phyloP scores from a whole-genome alignment of 306 rosid species.

The Ochetophila trinervis region DNA sequence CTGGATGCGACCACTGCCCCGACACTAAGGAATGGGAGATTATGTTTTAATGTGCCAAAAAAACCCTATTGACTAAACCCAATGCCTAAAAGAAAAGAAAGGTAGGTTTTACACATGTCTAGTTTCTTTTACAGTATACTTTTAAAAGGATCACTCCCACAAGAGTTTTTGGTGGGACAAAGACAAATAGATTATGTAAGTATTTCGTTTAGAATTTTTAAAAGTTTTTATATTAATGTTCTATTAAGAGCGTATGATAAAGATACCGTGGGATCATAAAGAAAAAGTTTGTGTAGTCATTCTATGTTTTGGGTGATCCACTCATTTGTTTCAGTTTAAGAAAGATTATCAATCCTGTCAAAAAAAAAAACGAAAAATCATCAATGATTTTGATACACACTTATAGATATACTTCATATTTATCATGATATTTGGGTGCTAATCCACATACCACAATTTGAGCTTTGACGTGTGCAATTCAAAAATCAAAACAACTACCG shows the following conservation, averaged over 20 bases:
- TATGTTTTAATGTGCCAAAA: slow-evolving; percentile 35
- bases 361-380: not conserved
- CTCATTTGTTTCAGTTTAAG: not conserved
- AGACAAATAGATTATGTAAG: slow-evolving; percentile 31
- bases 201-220: slow-evolving; percentile 5
- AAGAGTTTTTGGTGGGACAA: slow-evolving; percentile 45
- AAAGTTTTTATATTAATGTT: slow-evolving; percentile 3
- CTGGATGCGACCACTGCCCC: slow-evolving; percentile 24
- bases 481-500: too few species aligned
- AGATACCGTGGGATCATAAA: slow-evolving; percentile 1
- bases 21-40: slow-evolving; percentile 34
- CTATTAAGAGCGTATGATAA: slow-evolving; percentile 9
- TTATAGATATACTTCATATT: too few species aligned
- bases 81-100: slow-evolving; percentile 30
- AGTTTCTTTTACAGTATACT: slow-evolving; percentile 29
- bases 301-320: slow-evolving; percentile 12
- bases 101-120: slow-evolving; percentile 29
- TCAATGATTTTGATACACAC: too few species aligned
- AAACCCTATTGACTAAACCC: slow-evolving; percentile 33
- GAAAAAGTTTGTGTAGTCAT: slow-evolving; percentile 8
- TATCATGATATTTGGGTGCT: too few species aligned
- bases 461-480: too few species aligned
- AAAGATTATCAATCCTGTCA: not conserved
- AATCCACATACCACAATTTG: too few species aligned
- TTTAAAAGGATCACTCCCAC: slow-evolving; percentile 44